A percentile compares a stretch with the other conserved stretches of the same genome.
These are phyloP conservation scores for Alternaria sp. DNA, from an alignment of 2,329 filamentous ascomycete species.

Conservation along the genomic window DNA sequence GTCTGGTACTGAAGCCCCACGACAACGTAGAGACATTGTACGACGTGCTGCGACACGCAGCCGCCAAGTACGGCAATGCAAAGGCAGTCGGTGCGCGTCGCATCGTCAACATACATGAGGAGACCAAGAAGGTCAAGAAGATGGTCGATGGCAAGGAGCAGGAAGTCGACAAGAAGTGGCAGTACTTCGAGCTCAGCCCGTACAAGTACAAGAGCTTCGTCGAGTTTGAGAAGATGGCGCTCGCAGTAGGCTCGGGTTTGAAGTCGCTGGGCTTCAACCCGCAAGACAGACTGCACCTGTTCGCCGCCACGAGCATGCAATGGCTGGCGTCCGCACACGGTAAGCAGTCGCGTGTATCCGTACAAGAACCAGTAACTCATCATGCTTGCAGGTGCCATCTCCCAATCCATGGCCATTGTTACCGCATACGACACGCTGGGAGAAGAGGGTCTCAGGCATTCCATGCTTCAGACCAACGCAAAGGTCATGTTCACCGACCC, in stretches of 20 bases:
- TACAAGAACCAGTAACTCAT: conserved; percentile 14
- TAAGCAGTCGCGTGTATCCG: conserved; percentile 34
- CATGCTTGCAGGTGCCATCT: conserved; percentile 61
- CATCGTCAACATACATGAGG: conserved; percentile 77
- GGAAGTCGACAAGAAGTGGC: conserved; percentile 90
- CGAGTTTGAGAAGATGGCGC: conserved; percentile 75
- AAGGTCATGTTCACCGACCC: conserved; percentile 88
- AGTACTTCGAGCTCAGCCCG: conserved; percentile 81
- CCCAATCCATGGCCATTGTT: conserved; percentile 89
- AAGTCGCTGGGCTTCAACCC: conserved; percentile 74
- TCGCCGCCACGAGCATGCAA: conserved; percentile 78
- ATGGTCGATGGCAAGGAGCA: conserved; percentile 78
- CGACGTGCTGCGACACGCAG: conserved; percentile 76
- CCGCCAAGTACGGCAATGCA: conserved; percentile 61
- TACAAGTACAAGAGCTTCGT: conserved; percentile 80
- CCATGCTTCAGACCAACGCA: conserved; percentile 79
- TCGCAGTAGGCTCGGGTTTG: conserved; percentile 75
- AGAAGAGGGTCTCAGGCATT: conserved; percentile 82
- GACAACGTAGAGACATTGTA: conserved; percentile 77
- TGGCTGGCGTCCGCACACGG: conserved; percentile 86
- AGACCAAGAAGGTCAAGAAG: conserved; percentile 91
- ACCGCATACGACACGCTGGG: conserved; percentile 95
- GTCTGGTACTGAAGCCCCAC: conserved; percentile 69
- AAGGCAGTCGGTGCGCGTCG: conserved; percentile 69
- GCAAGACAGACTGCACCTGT: conserved; percentile 77